Evolutionary conservation across 2,329 filamentous ascomycete species (phyloP), one percentile per base, ranked within the genome.

Genomic region (Arthrobotrys iridis): DNA sequence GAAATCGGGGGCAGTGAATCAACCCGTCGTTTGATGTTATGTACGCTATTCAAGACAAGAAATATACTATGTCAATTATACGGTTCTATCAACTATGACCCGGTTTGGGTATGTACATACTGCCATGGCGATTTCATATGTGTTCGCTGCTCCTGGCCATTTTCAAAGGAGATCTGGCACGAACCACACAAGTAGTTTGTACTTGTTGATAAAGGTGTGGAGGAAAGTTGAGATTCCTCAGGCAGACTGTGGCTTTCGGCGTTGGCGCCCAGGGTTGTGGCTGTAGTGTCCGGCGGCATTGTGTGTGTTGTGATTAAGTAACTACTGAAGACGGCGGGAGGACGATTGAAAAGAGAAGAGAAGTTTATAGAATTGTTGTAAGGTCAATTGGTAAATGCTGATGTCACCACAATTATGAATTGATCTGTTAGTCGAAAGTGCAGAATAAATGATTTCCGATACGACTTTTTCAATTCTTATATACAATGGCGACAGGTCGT

Each of bases 81-180:
- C n/a, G n/a, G n/a, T n/a, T n/a, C n/a, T n/a, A n/a, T n/a, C n/a
- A n/a, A n/a, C n/a, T n/a, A n/a, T n/a, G n/a, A n/a, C n/a, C n/a
- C 28, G 22, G 41, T 24, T 18, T 18, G 52, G 55, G 43, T 15
- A 22, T 73, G 62, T 15, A 70, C 59, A 15, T 79, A 80, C 79
- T 80, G 79, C 79, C 79, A 80, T 45, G 79, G 72, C 50, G 78
- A 72, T 78, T 78, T 78, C 79, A 80, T 80, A 60, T 80, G 79
- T 55, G 33, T 59, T 15, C 79, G 72, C 67, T 80, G 79, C 10
- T 74, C 77, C 58, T 77, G 71, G 20, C 77, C 60, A 71, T 76
- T 65, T 60, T 73, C 7, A 45, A 79, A 79, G 59, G 71, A 67
- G 26, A 78, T 64, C 11, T 78, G 52, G 59, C 78, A 79, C 52